Base-by-base conservation (phyloP, 306 rosid genomes). In the Pyrus bretschneideri region DNA sequence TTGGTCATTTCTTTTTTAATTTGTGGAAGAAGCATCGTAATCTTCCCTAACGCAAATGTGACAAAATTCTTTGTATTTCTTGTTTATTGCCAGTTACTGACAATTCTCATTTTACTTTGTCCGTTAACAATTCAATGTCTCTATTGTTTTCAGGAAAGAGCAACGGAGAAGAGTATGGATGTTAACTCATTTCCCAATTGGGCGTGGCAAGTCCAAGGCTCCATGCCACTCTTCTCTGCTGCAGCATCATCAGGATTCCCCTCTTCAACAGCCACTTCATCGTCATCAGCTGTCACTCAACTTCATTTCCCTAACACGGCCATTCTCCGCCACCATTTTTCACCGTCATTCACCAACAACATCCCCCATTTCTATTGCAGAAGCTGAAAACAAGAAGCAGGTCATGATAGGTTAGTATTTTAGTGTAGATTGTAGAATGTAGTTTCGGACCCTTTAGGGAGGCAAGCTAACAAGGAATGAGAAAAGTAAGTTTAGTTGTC, bases 181-280 rank as follows among this genome's bases (percentile, higher is more conserved):
- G 83, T 78, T 71, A 80, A 72, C 73, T 81, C 90, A 74, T 57
- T 78, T 61, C 85, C 89, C 15, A 87, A 84, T 59, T 81, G 91
- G 94, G 82, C 89, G 60, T 83, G 89, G 88, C 92, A 83, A 79
- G 76, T 82, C 71, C 91, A 85, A 80, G 83, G 83, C 80, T 84
- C 82, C 69, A 31, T 78, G 76, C 89, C 91, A 58, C 83, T 85
- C 72, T 86, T 91, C 89, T 87, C 93, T 86, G 82, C 92, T 86
- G 96, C 98, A 91, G 98, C 98, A 94, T 94, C 98, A 94, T 94
- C 98, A 91, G 97, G 98, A 94, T 94, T 94, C 98, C 93, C 97
- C 70, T 80, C 86, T 74, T 81, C 91, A 74, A 31, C 89, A 52
- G 64, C 72, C 22, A 49, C 70, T 30, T 57, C 78, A 29, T 81